Percentiles rank a stretch among this genome's conserved stretches.
phyloP scores from a whole-genome alignment of 352 stramenopile genomes.

The Globisporangium ultimum region DNA sequence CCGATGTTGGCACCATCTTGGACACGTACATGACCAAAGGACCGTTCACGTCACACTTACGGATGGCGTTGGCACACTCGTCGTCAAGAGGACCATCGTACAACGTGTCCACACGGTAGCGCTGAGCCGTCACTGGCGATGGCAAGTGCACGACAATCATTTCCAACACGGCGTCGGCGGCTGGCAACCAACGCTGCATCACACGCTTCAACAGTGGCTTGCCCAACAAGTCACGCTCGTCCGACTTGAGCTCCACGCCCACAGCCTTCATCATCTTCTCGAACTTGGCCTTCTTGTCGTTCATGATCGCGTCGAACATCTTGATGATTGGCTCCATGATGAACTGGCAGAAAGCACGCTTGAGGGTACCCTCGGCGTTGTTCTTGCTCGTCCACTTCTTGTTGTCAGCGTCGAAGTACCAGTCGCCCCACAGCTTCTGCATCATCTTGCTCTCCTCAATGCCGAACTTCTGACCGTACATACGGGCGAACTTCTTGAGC shows the following conservation, averaged over 20 bases:
- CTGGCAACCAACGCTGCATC: constrained; percentile 99
- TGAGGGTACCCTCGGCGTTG: constrained; percentile 91
- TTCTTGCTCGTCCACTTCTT: constrained; percentile 97
- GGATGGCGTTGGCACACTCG: constrained; percentile 96
- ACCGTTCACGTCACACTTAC: constrained; percentile 97
- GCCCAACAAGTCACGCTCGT: constrained; percentile 95
- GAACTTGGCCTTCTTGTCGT: constrained; percentile 98
- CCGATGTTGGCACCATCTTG: constrained; percentile 99
- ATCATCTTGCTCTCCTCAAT: constrained; percentile 99
- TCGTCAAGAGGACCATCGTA: constrained; percentile 99
- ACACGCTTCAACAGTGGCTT: constrained; percentile 98
- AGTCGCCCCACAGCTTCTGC: constrained; percentile 99
- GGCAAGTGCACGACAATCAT: constrained; percentile 99
- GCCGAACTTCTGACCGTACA: constrained; percentile 99
- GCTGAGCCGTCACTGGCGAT: constrained; percentile 95
- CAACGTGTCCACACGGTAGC: constrained; percentile 98
- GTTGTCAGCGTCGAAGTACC: constrained; percentile 94
- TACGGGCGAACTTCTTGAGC: constrained; percentile 98
- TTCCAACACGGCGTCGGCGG: constrained; percentile 97
- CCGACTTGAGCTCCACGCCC: constrained; percentile 96
- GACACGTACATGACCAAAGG: constrained; percentile 99
- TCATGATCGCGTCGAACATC: constrained; percentile 99
- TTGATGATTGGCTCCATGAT: constrained; percentile 99
- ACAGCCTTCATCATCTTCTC: constrained; percentile 97
- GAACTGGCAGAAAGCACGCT: constrained; percentile 99